Evolutionary conservation across 73 alveolate genomes (phyloP).

Genomic region (Uronychia setigera): DNA sequence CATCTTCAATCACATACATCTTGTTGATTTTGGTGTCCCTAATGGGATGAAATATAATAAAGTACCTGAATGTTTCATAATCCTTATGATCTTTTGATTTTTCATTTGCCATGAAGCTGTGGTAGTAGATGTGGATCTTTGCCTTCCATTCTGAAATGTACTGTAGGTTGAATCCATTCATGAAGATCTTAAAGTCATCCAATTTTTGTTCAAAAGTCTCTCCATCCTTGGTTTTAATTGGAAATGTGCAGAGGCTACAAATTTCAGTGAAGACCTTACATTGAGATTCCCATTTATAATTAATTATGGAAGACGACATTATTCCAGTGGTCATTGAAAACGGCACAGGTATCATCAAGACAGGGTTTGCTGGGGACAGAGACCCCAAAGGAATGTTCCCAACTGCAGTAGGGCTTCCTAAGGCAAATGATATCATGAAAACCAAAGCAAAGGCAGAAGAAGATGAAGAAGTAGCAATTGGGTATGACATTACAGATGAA

Average conservation of each 20-base stretch:
- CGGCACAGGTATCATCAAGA: conserved; percentile 86
- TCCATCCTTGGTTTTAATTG: background rate
- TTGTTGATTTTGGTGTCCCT: too few species aligned
- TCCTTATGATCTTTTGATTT: too few species aligned
- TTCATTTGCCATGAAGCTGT: too few species aligned
- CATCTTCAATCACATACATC: too few species aligned
- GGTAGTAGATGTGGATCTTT: background rate
- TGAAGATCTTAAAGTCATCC: background rate
- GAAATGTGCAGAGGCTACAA: conserved; percentile 2
- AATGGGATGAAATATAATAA: too few species aligned
- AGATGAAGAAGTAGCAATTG: background rate
- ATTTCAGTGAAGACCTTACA: background rate
- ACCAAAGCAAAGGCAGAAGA: background rate
- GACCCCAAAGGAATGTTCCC: conserved; percentile 79
- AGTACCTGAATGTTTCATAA: too few species aligned
- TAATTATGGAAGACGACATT: conserved; percentile 55
- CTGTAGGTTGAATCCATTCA: background rate
- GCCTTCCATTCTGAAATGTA: background rate
- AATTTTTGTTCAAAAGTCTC: background rate
- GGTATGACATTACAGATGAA: background rate
- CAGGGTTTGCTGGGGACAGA: conserved; percentile 88
- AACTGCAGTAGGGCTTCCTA: conserved; percentile 67
- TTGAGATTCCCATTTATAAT: background rate
- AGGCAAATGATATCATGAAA: background rate
- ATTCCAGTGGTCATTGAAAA: conserved; percentile 80